These are phyloP conservation scores for Lipomyces anomalus DNA, from an alignment of 805 yeast species.

Conservation along the genomic window DNA sequence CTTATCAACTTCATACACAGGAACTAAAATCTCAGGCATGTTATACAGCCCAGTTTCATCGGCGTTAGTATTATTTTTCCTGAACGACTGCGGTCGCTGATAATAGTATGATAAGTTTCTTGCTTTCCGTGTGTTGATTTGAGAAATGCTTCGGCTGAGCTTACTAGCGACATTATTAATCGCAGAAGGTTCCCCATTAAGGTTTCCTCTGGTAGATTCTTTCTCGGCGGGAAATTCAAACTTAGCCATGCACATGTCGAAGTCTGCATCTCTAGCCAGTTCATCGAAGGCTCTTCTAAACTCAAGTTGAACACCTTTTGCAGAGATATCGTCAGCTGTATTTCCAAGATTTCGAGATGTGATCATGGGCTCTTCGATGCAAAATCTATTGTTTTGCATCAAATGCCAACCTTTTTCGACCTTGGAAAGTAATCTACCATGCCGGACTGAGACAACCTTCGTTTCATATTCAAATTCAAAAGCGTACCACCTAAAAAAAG, in stretches of 20 bases:
- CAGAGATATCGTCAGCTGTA: slow-evolving; percentile 28
- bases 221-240: slow-evolving; percentile 17
- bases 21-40: too few relatives aligned
- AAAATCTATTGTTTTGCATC: slow-evolving; percentile 26
- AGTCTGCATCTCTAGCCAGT: slow-evolving; percentile 7
- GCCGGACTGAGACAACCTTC: slow-evolving; percentile 25
- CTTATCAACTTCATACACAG: not conserved
- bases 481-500: slow-evolving; percentile 26
- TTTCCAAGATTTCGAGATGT: slow-evolving; percentile 27
- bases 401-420: slow-evolving; percentile 26
- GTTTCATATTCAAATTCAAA: slow-evolving; percentile 24
- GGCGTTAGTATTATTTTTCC: too few relatives aligned
- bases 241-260: slow-evolving; percentile 10
- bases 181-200: not conserved
- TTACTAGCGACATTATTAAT: not conserved
- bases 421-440: slow-evolving; percentile 24
- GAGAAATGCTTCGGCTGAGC: not conserved
- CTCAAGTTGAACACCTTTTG: slow-evolving; percentile 26
- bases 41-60: too few relatives aligned
- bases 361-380: slow-evolving; percentile 28
- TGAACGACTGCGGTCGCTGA: too few relatives aligned
- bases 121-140: too few relatives aligned
- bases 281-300: slow-evolving; percentile 25
- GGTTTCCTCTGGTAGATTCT: too few relatives aligned
- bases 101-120: too few relatives aligned